Evolutionary conservation across 345 rosid genomes (phyloP), one percentile per base, ranked within the genome.

Genomic region (Boechera divaricarpa): DNA sequence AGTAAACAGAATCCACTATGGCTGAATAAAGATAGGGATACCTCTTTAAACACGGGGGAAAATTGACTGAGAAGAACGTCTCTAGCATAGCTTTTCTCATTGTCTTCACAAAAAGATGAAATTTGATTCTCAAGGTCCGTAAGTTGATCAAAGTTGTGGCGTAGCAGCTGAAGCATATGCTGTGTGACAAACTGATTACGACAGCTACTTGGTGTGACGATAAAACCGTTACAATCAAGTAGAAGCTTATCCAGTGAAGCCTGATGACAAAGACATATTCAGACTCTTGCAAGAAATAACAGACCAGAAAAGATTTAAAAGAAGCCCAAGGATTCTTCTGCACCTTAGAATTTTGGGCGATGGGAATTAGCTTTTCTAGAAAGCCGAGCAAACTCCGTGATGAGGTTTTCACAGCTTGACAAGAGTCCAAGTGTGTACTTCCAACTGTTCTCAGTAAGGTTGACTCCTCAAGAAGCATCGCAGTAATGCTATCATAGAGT

Each of bases 281-380:
- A 85, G 79, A 51, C 67, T 29, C 62, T 58, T 56, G 80, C 63
- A 76, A 72, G n/a, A 79, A 16, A 60, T 53, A 13, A n/a, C 56
- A 15, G 47, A 28, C 71, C 69, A 53, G 41, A 36, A 36, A 36
- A 62, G 5, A 56, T 35, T 59, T 18, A 54, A 64, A 49, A 71
- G 64, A 51, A 67, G 39, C 35, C 29, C 24, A 39, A 78, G 65
- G 73, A 21, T 54, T 69, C 64, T 57, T 66, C 63, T 59, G 69
- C 74, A 92, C 97, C 98, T 94, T 92, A 10, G 97, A 85, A 79
- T 73, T 82, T 64, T 69, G 83, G 29, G 89, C 69, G 69, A 82
- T 70, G 39, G 91, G 89, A 83, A 80, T 78, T 63, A 74, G 85
- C 53, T 85, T 86, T 80, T 87, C 89, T 53, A 87, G 68, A 44